phyloP scores from a whole-genome alignment of 495 filamentous ascomycete species.

The Tuber borchii region DNA sequence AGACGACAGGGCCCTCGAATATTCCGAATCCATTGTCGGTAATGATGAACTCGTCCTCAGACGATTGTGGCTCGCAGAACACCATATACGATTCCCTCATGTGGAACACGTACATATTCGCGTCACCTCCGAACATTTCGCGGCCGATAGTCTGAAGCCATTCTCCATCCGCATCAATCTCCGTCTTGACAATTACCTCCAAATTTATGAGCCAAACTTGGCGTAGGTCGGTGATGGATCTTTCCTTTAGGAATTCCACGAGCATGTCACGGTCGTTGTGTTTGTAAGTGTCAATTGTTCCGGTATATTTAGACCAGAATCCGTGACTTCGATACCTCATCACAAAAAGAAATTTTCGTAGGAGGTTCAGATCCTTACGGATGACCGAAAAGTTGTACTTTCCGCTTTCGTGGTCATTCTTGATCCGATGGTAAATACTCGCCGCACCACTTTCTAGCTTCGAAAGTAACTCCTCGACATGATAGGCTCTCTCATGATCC shows the following conservation, averaged over 20 bases:
- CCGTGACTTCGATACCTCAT: constrained; percentile 43
- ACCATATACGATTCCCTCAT: constrained; percentile 45
- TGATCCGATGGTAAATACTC: constrained; percentile 28
- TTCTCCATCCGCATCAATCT: too few relatives aligned
- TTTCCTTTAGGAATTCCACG: too few relatives aligned
- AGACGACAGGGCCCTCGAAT: background rate
- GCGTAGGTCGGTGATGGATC: too few relatives aligned
- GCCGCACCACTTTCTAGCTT: constrained; percentile 18
- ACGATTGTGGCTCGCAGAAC: constrained; percentile 45
- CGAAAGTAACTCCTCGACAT: too few relatives aligned
- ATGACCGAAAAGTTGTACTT: constrained; percentile 41
- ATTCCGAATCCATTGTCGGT: constrained; percentile 47
- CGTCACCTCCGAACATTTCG: constrained; percentile 43
- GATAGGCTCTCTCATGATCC: too few relatives aligned
- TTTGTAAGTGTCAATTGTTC: constrained; percentile 7
- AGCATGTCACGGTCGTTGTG: too few relatives aligned
- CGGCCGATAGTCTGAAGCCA: too few relatives aligned
- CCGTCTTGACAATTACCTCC: too few relatives aligned
- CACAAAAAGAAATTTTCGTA: constrained; percentile 53
- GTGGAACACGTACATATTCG: constrained; percentile 46
- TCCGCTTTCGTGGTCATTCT: constrained; percentile 24
- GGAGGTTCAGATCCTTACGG: constrained; percentile 44
- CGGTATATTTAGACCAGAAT: constrained; percentile 44
- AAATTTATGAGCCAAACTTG: too few relatives aligned
- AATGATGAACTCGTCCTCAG: constrained; percentile 49